Conservation (phyloP, 192 early-diverging fungal species). For the Phlyctochytrium bullatum region DNA sequence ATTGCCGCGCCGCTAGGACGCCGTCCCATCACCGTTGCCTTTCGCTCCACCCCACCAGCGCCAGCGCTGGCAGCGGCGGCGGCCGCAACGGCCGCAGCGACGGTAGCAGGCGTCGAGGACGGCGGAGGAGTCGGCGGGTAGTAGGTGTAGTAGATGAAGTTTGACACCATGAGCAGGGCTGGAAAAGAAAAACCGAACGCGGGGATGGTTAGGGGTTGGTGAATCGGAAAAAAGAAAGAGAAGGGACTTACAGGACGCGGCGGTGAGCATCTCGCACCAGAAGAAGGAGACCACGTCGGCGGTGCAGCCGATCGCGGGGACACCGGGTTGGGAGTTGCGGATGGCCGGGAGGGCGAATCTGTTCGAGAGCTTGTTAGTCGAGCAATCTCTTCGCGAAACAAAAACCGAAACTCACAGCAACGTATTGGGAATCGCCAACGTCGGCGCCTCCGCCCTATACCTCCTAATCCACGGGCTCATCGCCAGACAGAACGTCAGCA, state of each 20-base stretch:
- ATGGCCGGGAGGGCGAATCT: conserved; percentile 26
- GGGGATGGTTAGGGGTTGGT: background rate
- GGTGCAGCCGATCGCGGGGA: conserved; percentile 22
- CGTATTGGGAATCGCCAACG: background rate
- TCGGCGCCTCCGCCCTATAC: conserved; percentile 2
- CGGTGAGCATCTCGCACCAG: conserved; percentile 17
- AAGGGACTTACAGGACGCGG: background rate
- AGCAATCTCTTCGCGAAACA: background rate
- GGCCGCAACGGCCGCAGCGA: no score
- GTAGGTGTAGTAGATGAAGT: conserved; percentile 10
- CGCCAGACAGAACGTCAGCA: background rate
- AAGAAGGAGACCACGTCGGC: conserved; percentile 16
- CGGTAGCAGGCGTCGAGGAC: no score
- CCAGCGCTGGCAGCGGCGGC: no score
- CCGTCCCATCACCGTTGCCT: no score
- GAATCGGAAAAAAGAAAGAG: background rate
- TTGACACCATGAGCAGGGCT: background rate
- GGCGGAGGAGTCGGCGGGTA: background rate
- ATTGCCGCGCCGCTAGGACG: no score
- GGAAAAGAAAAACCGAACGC: background rate
- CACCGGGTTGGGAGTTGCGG: conserved; percentile 22
- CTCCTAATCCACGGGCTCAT: background rate
- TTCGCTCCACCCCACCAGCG: no score
- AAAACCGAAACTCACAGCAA: conserved; percentile 4
- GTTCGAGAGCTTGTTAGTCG: background rate